Evolutionary conservation across 495 filamentous ascomycete species (phyloP).

Genomic region (Beverwykella pulmonaria): DNA sequence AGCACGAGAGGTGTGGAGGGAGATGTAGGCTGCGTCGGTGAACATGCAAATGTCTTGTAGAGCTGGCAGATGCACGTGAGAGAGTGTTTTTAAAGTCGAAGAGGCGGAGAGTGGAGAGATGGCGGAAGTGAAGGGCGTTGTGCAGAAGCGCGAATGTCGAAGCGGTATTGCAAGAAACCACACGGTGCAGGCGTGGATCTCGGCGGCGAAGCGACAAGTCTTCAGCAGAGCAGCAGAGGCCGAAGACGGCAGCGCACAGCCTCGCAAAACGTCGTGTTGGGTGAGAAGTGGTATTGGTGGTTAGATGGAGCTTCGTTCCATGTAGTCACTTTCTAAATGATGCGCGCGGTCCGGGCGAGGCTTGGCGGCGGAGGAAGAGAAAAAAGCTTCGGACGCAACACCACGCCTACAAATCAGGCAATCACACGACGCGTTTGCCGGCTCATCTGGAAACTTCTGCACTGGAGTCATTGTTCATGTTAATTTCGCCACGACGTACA

Average conservation of each 20-base stretch:
- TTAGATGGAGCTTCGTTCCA: constrained; percentile 13
- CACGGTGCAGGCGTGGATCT: constrained; percentile 40
- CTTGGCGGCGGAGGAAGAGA: not conserved
- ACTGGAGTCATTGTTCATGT: too few species aligned
- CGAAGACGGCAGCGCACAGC: constrained; percentile 2
- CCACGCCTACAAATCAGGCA: not conserved
- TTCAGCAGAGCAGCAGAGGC: not conserved
- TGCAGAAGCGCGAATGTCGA: not conserved
- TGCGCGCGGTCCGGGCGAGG: not conserved
- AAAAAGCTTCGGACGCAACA: not conserved
- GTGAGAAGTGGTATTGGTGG: constrained; percentile 2
- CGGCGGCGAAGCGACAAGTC: not conserved
- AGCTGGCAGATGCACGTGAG: constrained; percentile 2
- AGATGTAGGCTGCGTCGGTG: not conserved
- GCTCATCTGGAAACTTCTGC: too few species aligned
- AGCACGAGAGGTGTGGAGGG: too few species aligned
- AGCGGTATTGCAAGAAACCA: constrained; percentile 16
- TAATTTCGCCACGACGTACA: too few species aligned
- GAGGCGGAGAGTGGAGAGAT: not conserved
- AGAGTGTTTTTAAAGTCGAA: not conserved
- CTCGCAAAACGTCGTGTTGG: not conserved
- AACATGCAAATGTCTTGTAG: not conserved
- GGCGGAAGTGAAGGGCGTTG: not conserved
- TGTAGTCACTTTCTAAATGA: constrained; percentile 9
- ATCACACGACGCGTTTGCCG: too few species aligned